Evolutionary conservation across 805 yeast species (phyloP).

Genomic region (Metschnikowia gelsemii): DNA sequence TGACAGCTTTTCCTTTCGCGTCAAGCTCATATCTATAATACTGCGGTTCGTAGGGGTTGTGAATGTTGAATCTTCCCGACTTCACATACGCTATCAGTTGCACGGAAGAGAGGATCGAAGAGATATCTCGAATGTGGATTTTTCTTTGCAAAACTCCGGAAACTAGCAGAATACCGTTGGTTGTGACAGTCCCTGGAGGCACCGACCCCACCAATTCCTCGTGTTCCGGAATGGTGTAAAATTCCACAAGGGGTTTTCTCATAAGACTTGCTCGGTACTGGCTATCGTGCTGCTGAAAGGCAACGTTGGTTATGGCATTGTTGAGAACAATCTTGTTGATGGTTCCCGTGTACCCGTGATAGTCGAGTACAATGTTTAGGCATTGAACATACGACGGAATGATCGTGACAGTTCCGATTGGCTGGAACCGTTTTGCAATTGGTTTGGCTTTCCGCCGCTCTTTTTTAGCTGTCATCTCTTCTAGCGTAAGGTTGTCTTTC

Average conservation of each 20-base stretch:
- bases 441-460: constrained; percentile 16
- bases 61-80: constrained; percentile 21
- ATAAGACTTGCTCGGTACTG: constrained; percentile 3
- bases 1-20: constrained; percentile 20
- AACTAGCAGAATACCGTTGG: constrained; percentile 6
- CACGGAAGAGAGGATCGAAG: constrained; percentile 19
- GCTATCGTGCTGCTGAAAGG: constrained; percentile 12
- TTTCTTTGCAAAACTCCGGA: constrained; percentile 21
- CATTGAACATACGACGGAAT: constrained; percentile 22
- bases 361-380: constrained; percentile 22
- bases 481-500: not conserved
- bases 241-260: constrained; percentile 9
- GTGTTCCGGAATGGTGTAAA: constrained; percentile 1
- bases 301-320: constrained; percentile 17
- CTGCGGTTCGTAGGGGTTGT: constrained; percentile 34
- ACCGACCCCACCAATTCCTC: constrained; percentile 11
- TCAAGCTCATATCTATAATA: constrained; percentile 30
- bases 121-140: constrained; percentile 22
- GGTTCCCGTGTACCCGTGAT: constrained; percentile 23
- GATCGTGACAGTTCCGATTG: constrained; percentile 11
- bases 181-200: not conserved
- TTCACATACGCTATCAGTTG: constrained; percentile 26
- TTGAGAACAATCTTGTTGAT: constrained; percentile 15
- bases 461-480: not conserved
- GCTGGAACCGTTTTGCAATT: constrained; percentile 13